Evolutionary conservation across 768 basidiomycete genomes (phyloP), one percentile per base, ranked within the genome.

Genomic region (Rickenella mellea): DNA sequence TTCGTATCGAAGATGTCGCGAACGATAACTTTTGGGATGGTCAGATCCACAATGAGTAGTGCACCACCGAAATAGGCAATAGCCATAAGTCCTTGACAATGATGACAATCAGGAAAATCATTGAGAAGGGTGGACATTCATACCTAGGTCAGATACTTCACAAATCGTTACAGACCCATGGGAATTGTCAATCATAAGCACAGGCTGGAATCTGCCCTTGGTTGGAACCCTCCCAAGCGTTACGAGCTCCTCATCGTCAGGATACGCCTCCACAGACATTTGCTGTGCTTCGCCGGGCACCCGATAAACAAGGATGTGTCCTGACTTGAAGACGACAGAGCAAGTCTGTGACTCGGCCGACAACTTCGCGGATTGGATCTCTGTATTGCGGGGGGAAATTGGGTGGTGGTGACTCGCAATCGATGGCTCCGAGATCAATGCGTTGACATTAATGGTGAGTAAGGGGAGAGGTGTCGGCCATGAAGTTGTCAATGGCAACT

Each of bases 81-180:
- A 2, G 89, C 86, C 32, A 89, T 58, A 58, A 93, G 89, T 4
- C 86, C 88, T 89, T 46, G 32, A 6, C 27, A 33, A 15, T 31
- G 32, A 26, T n/a, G 24, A 22, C 45, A 39, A 42, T 42, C 33
- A 48, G 31, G 35, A 44, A 31, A 31, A 15, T 24, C 12, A 32
- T 26, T 29, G 37, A 12, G 24, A 17, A 31, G 25, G 10, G 24
- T 27, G 31, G 44, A 31, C 20, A 8, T 30, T 58, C 71, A 53
- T 45, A 83, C 90, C 90, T 37, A 86, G 73, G 55, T 89, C 80
- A 9, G 80, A 80, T 10, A 86, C 57, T 5, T 82, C 77, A 53
- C 70, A 75, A 15, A 74, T 68, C 4, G 70, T 67, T 3, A 76
- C 64, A 1, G 64, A 61, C 1, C 75, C 75, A 41, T 63, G 64